Evolutionary conservation across 2,329 filamentous ascomycete genomes (phyloP).

Genomic region (Fusarium hainanense): DNA sequence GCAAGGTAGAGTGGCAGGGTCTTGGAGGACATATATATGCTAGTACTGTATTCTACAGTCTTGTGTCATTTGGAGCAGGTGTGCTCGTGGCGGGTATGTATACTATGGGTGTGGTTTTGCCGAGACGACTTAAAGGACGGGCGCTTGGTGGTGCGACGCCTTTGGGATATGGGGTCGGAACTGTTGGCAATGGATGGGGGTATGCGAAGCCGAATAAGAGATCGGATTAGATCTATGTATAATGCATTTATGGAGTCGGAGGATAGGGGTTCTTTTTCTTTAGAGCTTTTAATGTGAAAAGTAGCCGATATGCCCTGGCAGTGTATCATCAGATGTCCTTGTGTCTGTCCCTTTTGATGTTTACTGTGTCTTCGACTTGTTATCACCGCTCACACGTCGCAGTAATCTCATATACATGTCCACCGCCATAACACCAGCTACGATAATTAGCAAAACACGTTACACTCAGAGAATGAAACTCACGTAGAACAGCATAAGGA

Average conservation of each 20-base stretch:
- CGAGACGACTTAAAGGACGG: slow-evolving; percentile 62
- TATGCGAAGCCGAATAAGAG: slow-evolving; percentile 60
- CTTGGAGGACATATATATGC: slow-evolving; percentile 73
- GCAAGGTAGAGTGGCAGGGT: slow-evolving; percentile 72
- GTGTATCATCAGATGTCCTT: slow-evolving; percentile 19
- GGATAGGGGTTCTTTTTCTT: slow-evolving; percentile 25
- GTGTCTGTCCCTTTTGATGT: not conserved
- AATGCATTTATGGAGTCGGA: slow-evolving; percentile 42
- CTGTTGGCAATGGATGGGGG: slow-evolving; percentile 69
- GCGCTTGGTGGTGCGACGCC: slow-evolving; percentile 68
- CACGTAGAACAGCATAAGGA: slow-evolving; percentile 65
- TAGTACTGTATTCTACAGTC: slow-evolving; percentile 71
- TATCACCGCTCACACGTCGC: slow-evolving; percentile 52
- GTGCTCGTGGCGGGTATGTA: slow-evolving; percentile 65
- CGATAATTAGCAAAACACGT: fast-evolving
- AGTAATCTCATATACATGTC: slow-evolving; percentile 68
- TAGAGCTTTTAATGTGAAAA: slow-evolving; percentile 31
- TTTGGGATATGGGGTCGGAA: slow-evolving; percentile 64
- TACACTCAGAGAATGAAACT: slow-evolving; percentile 45
- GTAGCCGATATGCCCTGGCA: slow-evolving; percentile 4
- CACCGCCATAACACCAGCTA: slow-evolving; percentile 61
- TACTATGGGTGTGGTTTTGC: slow-evolving; percentile 70
- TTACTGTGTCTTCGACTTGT: slow-evolving; percentile 54
- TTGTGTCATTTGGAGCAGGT: slow-evolving; percentile 69
- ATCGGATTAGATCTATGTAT: slow-evolving; percentile 53